These are phyloP conservation scores for Tetracentron sinense DNA, from an alignment of 164 flowering plant species.

Conservation along the genomic window DNA sequence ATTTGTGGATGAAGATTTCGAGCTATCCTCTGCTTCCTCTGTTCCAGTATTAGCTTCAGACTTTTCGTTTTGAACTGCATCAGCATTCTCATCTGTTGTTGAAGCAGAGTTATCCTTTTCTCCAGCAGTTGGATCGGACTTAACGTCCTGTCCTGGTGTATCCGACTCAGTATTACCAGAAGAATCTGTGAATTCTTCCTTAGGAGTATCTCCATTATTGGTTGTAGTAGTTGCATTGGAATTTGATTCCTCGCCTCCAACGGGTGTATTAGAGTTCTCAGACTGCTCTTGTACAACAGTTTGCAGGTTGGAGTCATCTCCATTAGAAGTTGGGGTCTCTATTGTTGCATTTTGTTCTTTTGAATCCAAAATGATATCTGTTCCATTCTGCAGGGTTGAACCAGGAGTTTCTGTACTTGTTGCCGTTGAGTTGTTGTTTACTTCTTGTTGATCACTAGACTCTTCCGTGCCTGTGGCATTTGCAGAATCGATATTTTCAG, in stretches of 20 bases:
- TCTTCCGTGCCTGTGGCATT: slow-evolving; percentile 12
- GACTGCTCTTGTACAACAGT: slow-evolving; percentile 21
- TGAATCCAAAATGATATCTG: slow-evolving; percentile 12
- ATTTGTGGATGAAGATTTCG: slow-evolving; percentile 16
- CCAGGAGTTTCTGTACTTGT: slow-evolving; percentile 9
- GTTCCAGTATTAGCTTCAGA: slow-evolving; percentile 13
- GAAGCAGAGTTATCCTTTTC: slow-evolving; percentile 12
- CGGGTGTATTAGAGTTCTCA: slow-evolving; percentile 18
- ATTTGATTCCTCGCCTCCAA: slow-evolving; percentile 15
- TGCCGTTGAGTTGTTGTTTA: slow-evolving; percentile 16
- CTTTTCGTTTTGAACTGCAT: slow-evolving; percentile 16
- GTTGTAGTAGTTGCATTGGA: slow-evolving; percentile 4
- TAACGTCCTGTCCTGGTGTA: slow-evolving; percentile 17
- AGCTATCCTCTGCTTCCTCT: slow-evolving; percentile 17
- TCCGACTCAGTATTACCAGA: slow-evolving; percentile 13
- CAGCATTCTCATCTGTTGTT: slow-evolving; percentile 16
- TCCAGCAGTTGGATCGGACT: slow-evolving; percentile 15
- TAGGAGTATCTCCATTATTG: slow-evolving; percentile 17
- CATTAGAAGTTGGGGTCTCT: slow-evolving; percentile 11
- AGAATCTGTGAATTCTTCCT: slow-evolving; percentile 14
- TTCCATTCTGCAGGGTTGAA: slow-evolving; percentile 4
- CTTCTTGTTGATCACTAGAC: slow-evolving; percentile 14
- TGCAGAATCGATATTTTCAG: slow-evolving; percentile 21
- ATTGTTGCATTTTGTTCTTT: slow-evolving; percentile 19
- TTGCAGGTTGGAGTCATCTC: slow-evolving; percentile 22